phyloP scores from a whole-genome alignment of 352 stramenopile species.

The Globisporangium uncinulatum region DNA sequence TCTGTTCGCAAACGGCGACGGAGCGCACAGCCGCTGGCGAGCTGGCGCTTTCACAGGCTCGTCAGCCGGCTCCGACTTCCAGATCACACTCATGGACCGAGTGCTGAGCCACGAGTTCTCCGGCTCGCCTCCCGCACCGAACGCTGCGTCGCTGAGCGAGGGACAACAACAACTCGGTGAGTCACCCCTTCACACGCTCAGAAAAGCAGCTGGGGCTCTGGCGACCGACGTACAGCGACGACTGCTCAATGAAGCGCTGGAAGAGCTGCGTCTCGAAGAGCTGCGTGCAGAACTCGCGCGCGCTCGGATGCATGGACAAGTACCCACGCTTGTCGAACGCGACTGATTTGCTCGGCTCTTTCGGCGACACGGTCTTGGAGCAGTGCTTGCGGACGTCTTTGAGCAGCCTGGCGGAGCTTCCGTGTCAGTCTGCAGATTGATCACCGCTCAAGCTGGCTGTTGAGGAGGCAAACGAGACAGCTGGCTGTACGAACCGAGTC shows the following conservation, averaged over 20 bases:
- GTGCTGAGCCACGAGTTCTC: slow-evolving; percentile 42
- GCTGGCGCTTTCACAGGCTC: slow-evolving; percentile 23
- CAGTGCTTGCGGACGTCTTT: slow-evolving; percentile 63
- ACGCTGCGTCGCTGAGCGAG: not conserved
- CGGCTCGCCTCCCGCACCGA: slow-evolving; percentile 17
- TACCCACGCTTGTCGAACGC: slow-evolving; percentile 55
- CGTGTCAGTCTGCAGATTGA: too few relatives aligned
- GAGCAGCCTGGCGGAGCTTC: slow-evolving; percentile 30
- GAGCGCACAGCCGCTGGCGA: slow-evolving; percentile 28
- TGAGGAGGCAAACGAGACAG: too few relatives aligned
- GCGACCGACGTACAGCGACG: slow-evolving; percentile 14
- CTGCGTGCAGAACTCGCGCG: slow-evolving; percentile 57
- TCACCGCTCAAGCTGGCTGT: too few relatives aligned
- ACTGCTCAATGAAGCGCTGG: slow-evolving; percentile 56
- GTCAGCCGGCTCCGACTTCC: slow-evolving; percentile 31
- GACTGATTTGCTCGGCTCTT: slow-evolving; percentile 6
- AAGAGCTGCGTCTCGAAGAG: slow-evolving; percentile 77
- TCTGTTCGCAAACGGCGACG: slow-evolving; percentile 13
- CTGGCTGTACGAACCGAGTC: slow-evolving; percentile 25
- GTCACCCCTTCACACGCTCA: not conserved
- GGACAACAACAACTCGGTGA: not conserved
- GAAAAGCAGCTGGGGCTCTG: not conserved
- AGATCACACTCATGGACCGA: slow-evolving; percentile 35
- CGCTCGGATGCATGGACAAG: slow-evolving; percentile 43
- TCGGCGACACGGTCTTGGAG: slow-evolving; percentile 11